Percentiles rank a stretch among this genome's conserved stretches.
Conservation (phyloP, 1,139 yeast genomes). For the Scheffersomyces titani region DNA sequence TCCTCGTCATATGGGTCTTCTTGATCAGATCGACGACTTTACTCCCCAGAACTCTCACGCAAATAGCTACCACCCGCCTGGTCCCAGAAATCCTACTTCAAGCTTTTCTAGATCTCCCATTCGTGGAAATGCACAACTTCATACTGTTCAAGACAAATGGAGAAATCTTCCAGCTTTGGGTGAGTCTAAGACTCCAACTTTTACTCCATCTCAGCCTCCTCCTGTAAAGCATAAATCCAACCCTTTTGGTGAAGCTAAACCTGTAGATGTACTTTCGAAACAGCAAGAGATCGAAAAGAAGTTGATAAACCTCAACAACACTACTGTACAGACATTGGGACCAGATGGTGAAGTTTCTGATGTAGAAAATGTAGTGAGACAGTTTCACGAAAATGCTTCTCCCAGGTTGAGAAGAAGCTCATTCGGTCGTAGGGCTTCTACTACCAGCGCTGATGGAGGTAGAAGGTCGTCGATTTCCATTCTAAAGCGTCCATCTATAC, state of each 20-base stretch:
- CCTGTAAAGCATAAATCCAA: slow-evolving; percentile 33
- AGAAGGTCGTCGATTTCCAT: slow-evolving; percentile 22
- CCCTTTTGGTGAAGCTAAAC: slow-evolving; percentile 51
- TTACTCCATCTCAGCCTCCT: slow-evolving; percentile 7
- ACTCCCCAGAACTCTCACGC: neutral
- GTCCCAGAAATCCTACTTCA: neutral
- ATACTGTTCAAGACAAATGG: neutral
- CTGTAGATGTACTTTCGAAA: slow-evolving; percentile 43
- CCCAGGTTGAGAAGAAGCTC: slow-evolving; percentile 16
- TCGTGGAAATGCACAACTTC: neutral
- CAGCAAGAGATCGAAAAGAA: slow-evolving; percentile 46
- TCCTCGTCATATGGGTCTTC: slow-evolving; percentile 10
- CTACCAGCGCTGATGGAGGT: slow-evolving; percentile 9
- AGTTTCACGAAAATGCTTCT: slow-evolving; percentile 14
- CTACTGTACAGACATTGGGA: slow-evolving; percentile 57
- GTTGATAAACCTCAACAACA: slow-evolving; percentile 53
- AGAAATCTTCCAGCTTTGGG: neutral
- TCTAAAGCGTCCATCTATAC: slow-evolving; percentile 8
- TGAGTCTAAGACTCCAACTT: slow-evolving; percentile 4
- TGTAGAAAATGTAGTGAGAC: slow-evolving; percentile 15
- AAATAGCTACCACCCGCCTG: neutral
- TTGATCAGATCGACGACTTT: slow-evolving; percentile 1
- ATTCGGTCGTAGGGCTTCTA: slow-evolving; percentile 13
- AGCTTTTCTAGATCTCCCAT: neutral
- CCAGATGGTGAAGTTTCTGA: slow-evolving; percentile 20